Evolutionary conservation across 2,329 filamentous ascomycete genomes (phyloP), one percentile per base, ranked within the genome.

Genomic region (Thermothelomyces thermophilus): DNA sequence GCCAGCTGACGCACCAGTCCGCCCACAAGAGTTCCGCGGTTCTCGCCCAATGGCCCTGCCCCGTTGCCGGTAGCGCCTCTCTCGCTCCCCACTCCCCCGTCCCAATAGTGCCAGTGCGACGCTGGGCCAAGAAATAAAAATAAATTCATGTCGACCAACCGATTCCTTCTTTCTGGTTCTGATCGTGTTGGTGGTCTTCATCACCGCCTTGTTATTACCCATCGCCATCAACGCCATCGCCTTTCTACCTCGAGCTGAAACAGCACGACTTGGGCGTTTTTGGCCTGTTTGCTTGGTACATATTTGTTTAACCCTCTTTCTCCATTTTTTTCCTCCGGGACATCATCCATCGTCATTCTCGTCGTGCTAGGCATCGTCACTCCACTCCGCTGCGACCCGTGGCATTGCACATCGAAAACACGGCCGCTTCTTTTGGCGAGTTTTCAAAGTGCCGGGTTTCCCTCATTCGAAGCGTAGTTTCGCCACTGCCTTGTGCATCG

Each of bases 21-120:
- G n/a, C 84, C 44, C 84, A 74, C 58, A 28, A 28, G 81, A 44
- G 51, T 54, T 40, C 40, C 48, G 45, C 48, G 42, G 45, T 56
- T 54, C 46, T 53, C 44, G 51, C 51, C 33, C 51, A 53, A 51
- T 41, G 42, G 42, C 51, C 53, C 19, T 48, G 49, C 35, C 49
- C 7, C 40, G 37, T 54, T 47, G 37, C 51, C 36, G 42, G 48
- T 55, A 58, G 56, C 55, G 55, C 55, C 50, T 53, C 39, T 30
- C 43, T 40, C 33, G 22, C 46, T 50, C 58, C 48, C 56, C 56
- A 56, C 55, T n/a, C 50, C 43, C 42, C 39, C 28, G 35, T 40
- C 48, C 43, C 51, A 49, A 45, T 50, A 50, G 28, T 37, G 41
- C 39, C 34, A 50, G 51, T 56, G 51, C 46, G 33, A 54, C 43